Base-by-base conservation (phyloP, 2,329 filamentous ascomycete species). In the Cladophialophora bantiana region DNA sequence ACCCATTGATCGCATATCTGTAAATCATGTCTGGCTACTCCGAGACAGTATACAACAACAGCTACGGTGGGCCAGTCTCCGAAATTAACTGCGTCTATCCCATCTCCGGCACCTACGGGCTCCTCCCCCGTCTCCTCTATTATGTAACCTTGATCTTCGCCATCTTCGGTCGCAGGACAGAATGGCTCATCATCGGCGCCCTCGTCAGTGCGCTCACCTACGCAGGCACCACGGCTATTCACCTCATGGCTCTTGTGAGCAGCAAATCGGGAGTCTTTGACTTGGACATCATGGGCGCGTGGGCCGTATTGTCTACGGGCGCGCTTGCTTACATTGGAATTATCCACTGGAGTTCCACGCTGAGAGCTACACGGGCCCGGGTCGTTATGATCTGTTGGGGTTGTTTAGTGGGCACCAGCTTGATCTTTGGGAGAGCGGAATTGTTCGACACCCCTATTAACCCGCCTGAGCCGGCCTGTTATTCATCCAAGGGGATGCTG, bases 171-270 rank as follows among this genome's bases (percentile, higher is more conserved):
- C 68, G 70, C 9, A 67, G 67, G n/a, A 70, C 70, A n/a, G 71
- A 68, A 70, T 76, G 74, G 74, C 71, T 76, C 48, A 71, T 75
- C 56, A 69, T 73, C 26, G 74, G 74, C 12, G 74, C 74, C 45
- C 70, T 75, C 42, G 73, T 73, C 13, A 74, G 73, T 54, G 74
- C 74, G 1, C 62, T 76, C 45, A 72, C 72, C 12, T 76, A 75
- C 48, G 70, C 74, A 2, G 74, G 73, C 3, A 69, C 72, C 4
- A 64, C 73, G n/a, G 68, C 74, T 13, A 72, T 76, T 4, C 74
- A 76, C 48, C 69, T 73, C 62, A 70, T 74, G 63, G 66, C 71
- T 10, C 68, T 74, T 4, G 64, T 71, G 3, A 72, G 56, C 13
- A 73, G 68, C n/a, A 69, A 71, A 26, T 53, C 45, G 2, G 67